Percentiles rank a stretch among this genome's conserved stretches.
phyloP scores from a whole-genome alignment of 2,329 filamentous ascomycete species.

The Aspergillus jensenii region DNA sequence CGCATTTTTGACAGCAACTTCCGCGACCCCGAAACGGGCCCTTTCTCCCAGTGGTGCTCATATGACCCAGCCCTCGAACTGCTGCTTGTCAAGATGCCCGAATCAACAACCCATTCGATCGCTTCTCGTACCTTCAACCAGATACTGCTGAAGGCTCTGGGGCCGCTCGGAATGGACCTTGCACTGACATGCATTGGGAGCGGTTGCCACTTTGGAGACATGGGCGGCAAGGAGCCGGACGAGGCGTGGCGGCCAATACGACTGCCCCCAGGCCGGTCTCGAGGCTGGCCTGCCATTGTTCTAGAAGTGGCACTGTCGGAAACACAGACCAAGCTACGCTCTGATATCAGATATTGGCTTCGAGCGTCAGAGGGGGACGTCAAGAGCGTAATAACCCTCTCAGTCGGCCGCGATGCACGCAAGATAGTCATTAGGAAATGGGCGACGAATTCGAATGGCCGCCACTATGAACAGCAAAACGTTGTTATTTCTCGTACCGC shows the following conservation, averaged over 20 bases:
- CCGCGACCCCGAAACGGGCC: background rate
- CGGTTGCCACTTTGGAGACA: background rate
- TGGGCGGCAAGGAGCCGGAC: conserved; percentile 8
- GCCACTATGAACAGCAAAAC: background rate
- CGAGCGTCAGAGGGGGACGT: background rate
- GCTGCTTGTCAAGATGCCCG: background rate
- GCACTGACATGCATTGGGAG: background rate
- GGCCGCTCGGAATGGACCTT: background rate
- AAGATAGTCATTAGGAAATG: conserved; percentile 7
- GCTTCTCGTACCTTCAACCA: background rate
- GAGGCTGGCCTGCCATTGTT: conserved; percentile 3
- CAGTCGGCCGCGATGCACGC: background rate
- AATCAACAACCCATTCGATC: background rate
- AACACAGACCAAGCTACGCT: background rate
- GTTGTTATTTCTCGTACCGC: background rate
- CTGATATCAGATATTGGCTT: conserved; percentile 6
- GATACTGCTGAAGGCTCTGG: background rate
- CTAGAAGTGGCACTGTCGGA: conserved; percentile 4
- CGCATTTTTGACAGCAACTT: background rate
- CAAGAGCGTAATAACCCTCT: conserved; percentile 5
- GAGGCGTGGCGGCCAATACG: background rate
- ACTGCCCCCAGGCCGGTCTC: background rate
- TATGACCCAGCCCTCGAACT: conserved; percentile 1
- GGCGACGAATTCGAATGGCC: background rate
- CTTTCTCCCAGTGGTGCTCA: conserved; percentile 1